These are phyloP conservation scores for Linderniella brevidens DNA, from an alignment of 257 asterid genomes.

Conservation along the genomic window DNA sequence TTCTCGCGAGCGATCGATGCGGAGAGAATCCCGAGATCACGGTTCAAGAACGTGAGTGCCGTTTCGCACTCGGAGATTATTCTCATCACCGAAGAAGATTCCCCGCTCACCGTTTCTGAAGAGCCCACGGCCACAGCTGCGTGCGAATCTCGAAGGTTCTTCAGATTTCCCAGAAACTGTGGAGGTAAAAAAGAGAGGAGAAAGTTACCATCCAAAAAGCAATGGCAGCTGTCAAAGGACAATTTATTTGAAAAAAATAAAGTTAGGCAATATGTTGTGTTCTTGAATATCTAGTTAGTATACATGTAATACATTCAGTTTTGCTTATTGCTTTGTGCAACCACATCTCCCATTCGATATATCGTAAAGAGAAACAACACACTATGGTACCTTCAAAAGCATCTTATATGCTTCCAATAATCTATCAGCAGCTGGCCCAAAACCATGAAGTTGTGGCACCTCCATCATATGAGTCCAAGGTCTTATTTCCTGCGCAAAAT, in stretches of 20 bases:
- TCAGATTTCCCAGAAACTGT: constrained; percentile 84
- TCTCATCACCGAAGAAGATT: constrained; percentile 78
- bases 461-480: constrained; percentile 99
- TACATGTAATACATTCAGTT: constrained; percentile 1
- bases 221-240: too few relatives aligned
- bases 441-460: constrained; percentile 98
- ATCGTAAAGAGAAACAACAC: neutral
- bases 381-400: constrained; percentile 73
- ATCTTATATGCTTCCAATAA: constrained; percentile 89
- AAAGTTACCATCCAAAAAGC: neutral
- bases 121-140: constrained; percentile 83
- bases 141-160: constrained; percentile 88
- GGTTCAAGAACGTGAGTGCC: constrained; percentile 68
- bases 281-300: neutral
- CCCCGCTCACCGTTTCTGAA: constrained; percentile 70
- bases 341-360: too few relatives aligned
- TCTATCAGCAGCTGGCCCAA: constrained; percentile 96
- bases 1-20: constrained; percentile 82
- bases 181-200: constrained; percentile 1
- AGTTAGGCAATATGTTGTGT: too few relatives aligned
- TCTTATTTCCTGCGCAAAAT: constrained; percentile 61
- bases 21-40: constrained; percentile 83
- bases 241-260: too few relatives aligned
- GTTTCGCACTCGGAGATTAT: constrained; percentile 88
- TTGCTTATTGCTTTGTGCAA: too few relatives aligned